A percentile compares a stretch with the other conserved stretches of the same genome.
phyloP scores from a whole-genome alignment of 192 early-diverging fungal species.

The Chytriomyces sp. region DNA sequence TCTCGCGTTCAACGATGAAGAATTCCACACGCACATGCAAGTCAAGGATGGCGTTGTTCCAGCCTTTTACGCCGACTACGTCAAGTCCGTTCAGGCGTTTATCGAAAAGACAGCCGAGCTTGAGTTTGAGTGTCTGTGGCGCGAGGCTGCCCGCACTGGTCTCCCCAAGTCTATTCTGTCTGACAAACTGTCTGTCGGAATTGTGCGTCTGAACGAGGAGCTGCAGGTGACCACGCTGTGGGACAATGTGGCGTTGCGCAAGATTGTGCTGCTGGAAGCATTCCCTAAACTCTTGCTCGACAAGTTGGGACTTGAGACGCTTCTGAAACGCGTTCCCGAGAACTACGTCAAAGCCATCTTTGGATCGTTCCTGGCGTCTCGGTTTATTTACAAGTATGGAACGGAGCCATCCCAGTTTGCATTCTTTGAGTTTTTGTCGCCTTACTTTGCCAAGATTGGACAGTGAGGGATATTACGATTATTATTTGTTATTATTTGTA shows the following conservation, averaged over 20 bases:
- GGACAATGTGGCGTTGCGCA: slow-evolving; percentile 86
- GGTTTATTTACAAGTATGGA: slow-evolving; percentile 97
- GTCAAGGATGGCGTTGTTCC: slow-evolving; percentile 79
- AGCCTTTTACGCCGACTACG: slow-evolving; percentile 91
- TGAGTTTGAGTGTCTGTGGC: slow-evolving; percentile 96
- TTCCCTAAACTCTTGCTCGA: slow-evolving; percentile 93
- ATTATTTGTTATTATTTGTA: not conserved
- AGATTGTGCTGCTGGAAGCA: slow-evolving; percentile 82
- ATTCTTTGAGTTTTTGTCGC: slow-evolving; percentile 96
- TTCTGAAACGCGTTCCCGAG: slow-evolving; percentile 90
- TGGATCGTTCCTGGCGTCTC: slow-evolving; percentile 91
- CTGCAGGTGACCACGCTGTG: slow-evolving; percentile 90
- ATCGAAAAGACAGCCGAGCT: slow-evolving; percentile 94
- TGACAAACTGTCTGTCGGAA: slow-evolving; percentile 90
- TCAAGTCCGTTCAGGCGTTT: slow-evolving; percentile 86
- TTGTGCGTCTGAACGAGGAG: slow-evolving; percentile 92
- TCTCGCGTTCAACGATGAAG: slow-evolving; percentile 89
- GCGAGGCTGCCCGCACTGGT: slow-evolving; percentile 78
- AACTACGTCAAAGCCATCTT: slow-evolving; percentile 97
- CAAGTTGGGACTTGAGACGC: slow-evolving; percentile 86
- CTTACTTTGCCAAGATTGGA: slow-evolving; percentile 63
- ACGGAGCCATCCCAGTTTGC: slow-evolving; percentile 93
- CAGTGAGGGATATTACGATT: not conserved
- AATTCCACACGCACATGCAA: slow-evolving; percentile 90
- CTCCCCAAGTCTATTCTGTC: slow-evolving; percentile 83